Evolutionary conservation across 2,329 filamentous ascomycete species (phyloP).

Genomic region (Fusarium devonianum): DNA sequence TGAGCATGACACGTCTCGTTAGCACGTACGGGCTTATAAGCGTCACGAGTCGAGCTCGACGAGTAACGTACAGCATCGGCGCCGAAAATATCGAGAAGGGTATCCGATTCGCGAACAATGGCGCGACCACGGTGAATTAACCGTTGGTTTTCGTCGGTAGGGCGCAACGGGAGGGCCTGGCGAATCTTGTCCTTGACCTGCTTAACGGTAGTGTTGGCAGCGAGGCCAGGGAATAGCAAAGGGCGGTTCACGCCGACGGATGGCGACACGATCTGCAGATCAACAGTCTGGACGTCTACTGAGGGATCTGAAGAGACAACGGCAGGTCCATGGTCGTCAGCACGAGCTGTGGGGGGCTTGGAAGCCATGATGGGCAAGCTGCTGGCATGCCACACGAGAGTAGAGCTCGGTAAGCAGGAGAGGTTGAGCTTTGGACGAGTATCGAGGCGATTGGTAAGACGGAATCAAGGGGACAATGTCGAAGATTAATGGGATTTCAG

Average conservation of each 20-base stretch:
- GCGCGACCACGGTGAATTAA: slow-evolving; percentile 68
- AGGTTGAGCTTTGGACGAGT: slow-evolving; percentile 18
- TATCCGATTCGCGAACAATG: slow-evolving; percentile 61
- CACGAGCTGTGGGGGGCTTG: slow-evolving; percentile 41
- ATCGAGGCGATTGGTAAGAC: slow-evolving; percentile 8
- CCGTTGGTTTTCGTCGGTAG: slow-evolving; percentile 62
- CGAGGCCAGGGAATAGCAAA: slow-evolving; percentile 57
- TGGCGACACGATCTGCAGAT: slow-evolving; percentile 66
- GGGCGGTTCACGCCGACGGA: slow-evolving; percentile 61
- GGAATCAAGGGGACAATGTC: slow-evolving; percentile 7
- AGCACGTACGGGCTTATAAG: slow-evolving; percentile 25
- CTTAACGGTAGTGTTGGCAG: slow-evolving; percentile 60
- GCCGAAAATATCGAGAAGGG: slow-evolving; percentile 64
- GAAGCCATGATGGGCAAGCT: slow-evolving; percentile 50
- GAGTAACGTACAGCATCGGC: slow-evolving; percentile 54
- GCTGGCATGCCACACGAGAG: slow-evolving; percentile 40
- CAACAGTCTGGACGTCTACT: slow-evolving; percentile 53
- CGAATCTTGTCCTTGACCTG: slow-evolving; percentile 67
- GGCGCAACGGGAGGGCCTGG: slow-evolving; percentile 56
- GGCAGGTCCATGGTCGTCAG: slow-evolving; percentile 31
- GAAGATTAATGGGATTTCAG: neutral
- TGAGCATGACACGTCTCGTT: slow-evolving; percentile 15
- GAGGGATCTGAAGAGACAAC: slow-evolving; percentile 25
- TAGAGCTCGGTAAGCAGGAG: slow-evolving; percentile 15
- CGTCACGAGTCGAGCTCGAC: slow-evolving; percentile 5